These are phyloP conservation scores for Fusarium newnesense DNA, from an alignment of 2,329 filamentous ascomycete genomes.

Conservation along the genomic window DNA sequence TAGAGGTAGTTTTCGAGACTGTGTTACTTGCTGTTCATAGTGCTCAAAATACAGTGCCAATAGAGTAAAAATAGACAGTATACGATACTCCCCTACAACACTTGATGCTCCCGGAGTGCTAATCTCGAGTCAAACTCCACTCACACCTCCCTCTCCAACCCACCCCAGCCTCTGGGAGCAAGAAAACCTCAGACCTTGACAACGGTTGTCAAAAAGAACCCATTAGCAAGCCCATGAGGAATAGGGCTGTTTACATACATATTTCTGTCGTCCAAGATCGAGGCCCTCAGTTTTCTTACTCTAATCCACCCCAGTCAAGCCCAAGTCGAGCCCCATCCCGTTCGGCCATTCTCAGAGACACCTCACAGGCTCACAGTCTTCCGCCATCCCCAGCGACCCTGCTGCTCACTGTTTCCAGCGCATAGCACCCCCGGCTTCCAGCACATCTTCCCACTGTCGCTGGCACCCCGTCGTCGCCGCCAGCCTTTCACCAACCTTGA, in stretches of 20 bases:
- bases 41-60: constrained; percentile 5
- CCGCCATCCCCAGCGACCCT: constrained; percentile 28
- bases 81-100: constrained; percentile 44
- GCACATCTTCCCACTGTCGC: constrained; percentile 24
- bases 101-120: constrained; percentile 47
- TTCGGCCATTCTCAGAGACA: constrained; percentile 23
- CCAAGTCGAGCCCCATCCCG: constrained; percentile 35
- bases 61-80: not conserved
- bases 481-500: constrained; percentile 26
- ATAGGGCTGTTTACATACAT: not conserved
- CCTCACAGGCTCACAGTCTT: constrained; percentile 26
- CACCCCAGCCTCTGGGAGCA: constrained; percentile 26
- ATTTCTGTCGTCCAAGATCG: not conserved
- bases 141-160: constrained; percentile 51
- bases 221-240: rapidly evolving
- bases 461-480: constrained; percentile 13
- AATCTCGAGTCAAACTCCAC: constrained; percentile 57
- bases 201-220: not conserved
- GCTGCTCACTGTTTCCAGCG: constrained; percentile 37
- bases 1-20: not conserved
- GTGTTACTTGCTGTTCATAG: not conserved
- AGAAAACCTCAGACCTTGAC: not conserved
- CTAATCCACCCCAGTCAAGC: constrained; percentile 41
- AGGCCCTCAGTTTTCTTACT: not conserved
- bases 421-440: constrained; percentile 31